Percentiles rank a stretch among this genome's conserved stretches.
phyloP scores from a whole-genome alignment of 2,329 filamentous ascomycete genomes.

The Penicillium sp. region DNA sequence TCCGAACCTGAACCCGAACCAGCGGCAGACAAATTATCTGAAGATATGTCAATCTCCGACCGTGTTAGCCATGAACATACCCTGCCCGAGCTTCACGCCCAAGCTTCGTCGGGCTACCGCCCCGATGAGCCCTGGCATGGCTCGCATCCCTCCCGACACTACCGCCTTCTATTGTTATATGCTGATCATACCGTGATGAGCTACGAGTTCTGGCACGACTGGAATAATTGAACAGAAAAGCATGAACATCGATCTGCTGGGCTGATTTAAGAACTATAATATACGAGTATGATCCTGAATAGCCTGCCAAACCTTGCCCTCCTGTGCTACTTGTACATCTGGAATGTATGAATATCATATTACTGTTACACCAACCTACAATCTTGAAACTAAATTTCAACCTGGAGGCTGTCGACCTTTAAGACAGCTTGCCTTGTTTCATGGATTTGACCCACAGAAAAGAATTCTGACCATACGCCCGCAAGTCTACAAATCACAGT shows the following conservation, averaged over 20 bases:
- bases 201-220: slow-evolving; percentile 57
- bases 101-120: slow-evolving; percentile 31
- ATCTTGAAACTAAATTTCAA: neutral
- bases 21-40: neutral
- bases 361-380: neutral
- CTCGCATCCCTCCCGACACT: slow-evolving; percentile 43
- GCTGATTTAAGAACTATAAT: neutral
- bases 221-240: slow-evolving; percentile 20
- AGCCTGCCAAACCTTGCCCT: neutral
- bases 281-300: neutral
- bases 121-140: slow-evolving; percentile 41
- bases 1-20: neutral
- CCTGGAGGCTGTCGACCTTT: too few species aligned
- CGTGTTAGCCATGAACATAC: slow-evolving; percentile 17
- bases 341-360: slow-evolving; percentile 8
- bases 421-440: too few species aligned
- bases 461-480: too few species aligned
- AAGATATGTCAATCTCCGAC: neutral
- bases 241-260: neutral
- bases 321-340: neutral
- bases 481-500: too few species aligned
- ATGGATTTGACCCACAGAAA: too few species aligned
- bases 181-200: slow-evolving; percentile 57
- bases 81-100: slow-evolving; percentile 36
- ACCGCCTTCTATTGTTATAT: slow-evolving; percentile 58